Evolutionary conservation across 768 basidiomycete species (phyloP), one percentile per base, ranked within the genome.

Genomic region (Russula sp.): DNA sequence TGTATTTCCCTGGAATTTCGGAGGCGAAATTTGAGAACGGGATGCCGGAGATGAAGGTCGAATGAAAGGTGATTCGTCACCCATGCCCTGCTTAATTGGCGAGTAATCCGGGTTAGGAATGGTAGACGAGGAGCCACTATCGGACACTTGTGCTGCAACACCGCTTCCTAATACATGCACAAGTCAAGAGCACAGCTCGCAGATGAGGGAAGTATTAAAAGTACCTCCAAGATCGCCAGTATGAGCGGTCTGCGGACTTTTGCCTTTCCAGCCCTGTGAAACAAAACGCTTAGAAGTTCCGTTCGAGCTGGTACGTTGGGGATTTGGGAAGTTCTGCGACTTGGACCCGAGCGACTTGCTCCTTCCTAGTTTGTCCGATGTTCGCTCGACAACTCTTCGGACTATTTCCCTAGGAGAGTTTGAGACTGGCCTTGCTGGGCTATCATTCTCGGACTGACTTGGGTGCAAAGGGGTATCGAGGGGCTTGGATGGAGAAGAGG

Each of bases 11-110:
- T 82, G 81, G 69, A 90, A 88, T 11, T 84, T 76, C 50, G 75
- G 77, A 48, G 83, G 70, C 7, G 80, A 70, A 7, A 84, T 80
- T 28, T 83, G 79, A 40, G 77, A 66, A 8, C 79, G 75, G 1
- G 65, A 61, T 24, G 81, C 80, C 4, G 90, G 89, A 13, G 89
- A 90, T 16, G 82, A 87, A 38, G 90, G 90, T 6, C 81, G 80
- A 62, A 92, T 88, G 71, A 92, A 91, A 5, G 85, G 83, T 18
- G 83, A 84, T 52, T 85, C 84, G 64, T 84, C 81, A 32, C 72
- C 74, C 49, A 69, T 57, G 32, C 69, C 57, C 54, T 67, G 53
- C n/a, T 65, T 63, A 16, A 57, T 50, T 16, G 64, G 44, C 36
- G 62, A 61, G 24, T 52, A 57, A 20, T 61, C 64, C 49, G 55